These are phyloP conservation scores for Circinella minor DNA, from an alignment of 371 early-diverging fungal species.

Conservation along the genomic window DNA sequence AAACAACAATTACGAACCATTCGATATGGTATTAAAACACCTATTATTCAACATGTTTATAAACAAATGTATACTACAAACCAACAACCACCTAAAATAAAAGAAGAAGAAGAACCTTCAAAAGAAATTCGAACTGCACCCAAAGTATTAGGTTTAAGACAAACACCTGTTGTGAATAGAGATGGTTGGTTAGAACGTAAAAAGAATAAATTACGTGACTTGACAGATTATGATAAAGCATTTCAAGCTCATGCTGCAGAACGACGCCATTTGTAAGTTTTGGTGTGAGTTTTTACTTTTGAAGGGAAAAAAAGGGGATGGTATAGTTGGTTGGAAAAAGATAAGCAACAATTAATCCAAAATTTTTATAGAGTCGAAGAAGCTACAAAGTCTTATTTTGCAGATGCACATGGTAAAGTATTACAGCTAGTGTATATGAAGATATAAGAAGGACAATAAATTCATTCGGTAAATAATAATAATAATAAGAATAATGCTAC, in stretches of 20 bases:
- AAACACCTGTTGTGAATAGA: conserved; percentile 47
- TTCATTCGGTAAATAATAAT: not conserved
- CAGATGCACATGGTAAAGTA: conserved; percentile 64
- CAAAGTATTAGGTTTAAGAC: conserved; percentile 35
- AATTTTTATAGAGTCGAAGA: conserved; percentile 50
- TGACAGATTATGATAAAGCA: conserved; percentile 56
- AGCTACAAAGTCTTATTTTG: conserved; percentile 70
- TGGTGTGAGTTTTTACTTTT: not conserved
- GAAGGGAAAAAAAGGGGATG: not conserved
- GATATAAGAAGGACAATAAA: not conserved
- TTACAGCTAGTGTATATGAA: not conserved
- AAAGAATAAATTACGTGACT: conserved; percentile 46
- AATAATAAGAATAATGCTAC: not conserved
- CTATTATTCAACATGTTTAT: not conserved
- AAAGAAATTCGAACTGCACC: conserved; percentile 31
- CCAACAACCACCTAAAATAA: not conserved
- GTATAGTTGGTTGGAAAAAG: too few species aligned
- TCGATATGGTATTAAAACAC: too few species aligned
- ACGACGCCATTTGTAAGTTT: conserved; percentile 59
- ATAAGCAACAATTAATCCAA: too few species aligned
- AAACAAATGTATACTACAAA: conserved; percentile 16
- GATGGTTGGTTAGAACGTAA: conserved; percentile 43
- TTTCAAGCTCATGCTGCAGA: conserved; percentile 59
- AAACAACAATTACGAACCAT: too few species aligned
- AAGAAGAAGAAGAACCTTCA: not conserved